Evolutionary conservation across 1,139 yeast genomes (phyloP), one percentile per base, ranked within the genome.

Genomic region (Hansenula anomala): DNA sequence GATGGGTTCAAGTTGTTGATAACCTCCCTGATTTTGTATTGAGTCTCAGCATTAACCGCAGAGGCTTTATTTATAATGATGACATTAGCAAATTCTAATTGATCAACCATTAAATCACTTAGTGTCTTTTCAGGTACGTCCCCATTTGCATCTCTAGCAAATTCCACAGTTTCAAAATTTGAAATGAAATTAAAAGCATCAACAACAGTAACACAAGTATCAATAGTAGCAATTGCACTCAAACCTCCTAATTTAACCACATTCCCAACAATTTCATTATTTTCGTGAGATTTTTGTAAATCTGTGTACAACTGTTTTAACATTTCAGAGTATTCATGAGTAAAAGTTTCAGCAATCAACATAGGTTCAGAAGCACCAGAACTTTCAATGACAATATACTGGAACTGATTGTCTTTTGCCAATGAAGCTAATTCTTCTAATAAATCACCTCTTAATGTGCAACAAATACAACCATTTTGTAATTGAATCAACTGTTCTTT

Each of bases 271-370:
- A 60, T 38, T 32, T 48, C 44, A 15, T 48, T 39, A 6, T 40
- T 47, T 22, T 37, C 34, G 23, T 36, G 26, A 13, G 12, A 32
- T 8, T 39, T 48, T 8, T 51, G 51, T n/a, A n/a, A 26, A 4
- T 58, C 47, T 27, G 55, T 52, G 6, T 30, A 19, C 19, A 19
- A 23, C 12, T 32, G 28, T 18, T 63, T 44, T 36, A 65, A 42
- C 37, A 55, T 43, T 27, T 61, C 59, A 6, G 67, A 54, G 39
- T 65, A 67, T 44, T 70, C 73, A 14, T 60, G 55, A 2, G 72
- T 63, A 45, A 70, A 70, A 1, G 75, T 70, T 46, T 70, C 73
- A 2, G 75, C 75, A 15, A 69, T 72, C 46, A 67, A 73, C 72
- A 68, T 67, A 24, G 75, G 74, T 47, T 70, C 75, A 18, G 71